Base-by-base conservation (phyloP, 441 rosid species). In the Corymbia calophylla region DNA sequence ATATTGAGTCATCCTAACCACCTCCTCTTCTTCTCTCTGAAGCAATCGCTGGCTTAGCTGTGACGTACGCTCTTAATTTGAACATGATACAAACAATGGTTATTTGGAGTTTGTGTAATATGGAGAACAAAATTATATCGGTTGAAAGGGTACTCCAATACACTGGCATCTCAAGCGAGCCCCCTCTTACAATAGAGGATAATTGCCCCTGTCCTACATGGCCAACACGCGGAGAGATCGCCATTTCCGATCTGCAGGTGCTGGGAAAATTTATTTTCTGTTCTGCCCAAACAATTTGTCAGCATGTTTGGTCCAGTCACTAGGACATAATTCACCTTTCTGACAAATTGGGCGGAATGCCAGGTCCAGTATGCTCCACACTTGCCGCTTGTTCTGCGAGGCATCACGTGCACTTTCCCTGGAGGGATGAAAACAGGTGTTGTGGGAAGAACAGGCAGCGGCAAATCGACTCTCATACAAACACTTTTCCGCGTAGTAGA, bases 111-210 rank as follows among this genome's bases (percentile, higher is more conserved):
- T 91, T 96, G 47, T 96, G 99, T 92, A 88, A 81, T 88, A 86
- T 94, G 86, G 99, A 98, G 93, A 96, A 96, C 91, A 92, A 93
- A 90, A 97, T 98, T 91, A 96, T 97, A 92, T 96, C 99, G 11
- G 98, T 98, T 10, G 99, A 98, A 92, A 96, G 99, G 90, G 94
- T 98, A 51, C 95, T 96, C 89, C 99, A 98, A 92, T 97, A 96
- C 93, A 92, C 94, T 55, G 86, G 89, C 47, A 94, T 96, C 88
- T 93, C 97, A 3, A 94, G 96, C 89, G 99, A 98, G 90, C 97
- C 99, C 91, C 96, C 99, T 88, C 98, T 97, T 86, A 92, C 93
- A 49, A 92, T 96, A 54, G 97, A 96, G 91, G 91, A 92, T 17
- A 96, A 93, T 89, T 91, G 89, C 73, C 98, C 96, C 3, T 91